phyloP scores from a whole-genome alignment of 371 early-diverging fungal genomes.

The Mortierella sp. region DNA sequence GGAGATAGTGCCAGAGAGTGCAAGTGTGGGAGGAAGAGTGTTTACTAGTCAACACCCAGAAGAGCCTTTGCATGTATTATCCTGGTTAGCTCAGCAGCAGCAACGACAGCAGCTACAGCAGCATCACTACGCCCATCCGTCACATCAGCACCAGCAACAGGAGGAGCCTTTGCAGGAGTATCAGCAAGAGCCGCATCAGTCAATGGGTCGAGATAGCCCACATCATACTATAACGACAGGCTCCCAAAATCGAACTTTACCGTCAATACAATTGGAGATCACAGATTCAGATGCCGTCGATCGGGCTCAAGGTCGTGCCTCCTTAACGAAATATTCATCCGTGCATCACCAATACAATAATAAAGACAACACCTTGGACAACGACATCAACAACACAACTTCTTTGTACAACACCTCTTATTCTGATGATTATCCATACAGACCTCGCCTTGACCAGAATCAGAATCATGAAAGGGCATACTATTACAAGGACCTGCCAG shows the following conservation, averaged over 20 bases:
- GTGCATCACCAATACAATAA: constrained; percentile 2
- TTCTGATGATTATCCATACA: background rate
- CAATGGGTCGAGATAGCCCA: background rate
- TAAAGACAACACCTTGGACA: background rate
- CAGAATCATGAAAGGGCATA: background rate
- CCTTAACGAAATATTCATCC: constrained; percentile 1
- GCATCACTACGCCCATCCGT: background rate
- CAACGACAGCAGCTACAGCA: background rate
- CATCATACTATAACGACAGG: background rate
- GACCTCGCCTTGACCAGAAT: background rate
- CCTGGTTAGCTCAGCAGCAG: constrained; percentile 6
- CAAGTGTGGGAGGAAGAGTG: constrained; percentile 2
- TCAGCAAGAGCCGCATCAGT: background rate
- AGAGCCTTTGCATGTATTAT: constrained; percentile 8
- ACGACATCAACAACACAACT: background rate
- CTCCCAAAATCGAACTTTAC: constrained; percentile 9
- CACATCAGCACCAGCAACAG: background rate
- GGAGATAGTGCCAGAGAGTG: background rate
- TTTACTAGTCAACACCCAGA: background rate
- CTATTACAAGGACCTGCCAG: constrained; percentile 5
- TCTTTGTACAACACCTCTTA: background rate
- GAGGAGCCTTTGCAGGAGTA: background rate
- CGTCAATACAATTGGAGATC: constrained; percentile 2
- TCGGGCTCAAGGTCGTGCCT: constrained; percentile 16
- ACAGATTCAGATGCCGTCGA: constrained; percentile 12